These are phyloP conservation scores for Malassezia slooffiae DNA, from an alignment of 1,284 basidiomycete genomes.

Conservation along the genomic window DNA sequence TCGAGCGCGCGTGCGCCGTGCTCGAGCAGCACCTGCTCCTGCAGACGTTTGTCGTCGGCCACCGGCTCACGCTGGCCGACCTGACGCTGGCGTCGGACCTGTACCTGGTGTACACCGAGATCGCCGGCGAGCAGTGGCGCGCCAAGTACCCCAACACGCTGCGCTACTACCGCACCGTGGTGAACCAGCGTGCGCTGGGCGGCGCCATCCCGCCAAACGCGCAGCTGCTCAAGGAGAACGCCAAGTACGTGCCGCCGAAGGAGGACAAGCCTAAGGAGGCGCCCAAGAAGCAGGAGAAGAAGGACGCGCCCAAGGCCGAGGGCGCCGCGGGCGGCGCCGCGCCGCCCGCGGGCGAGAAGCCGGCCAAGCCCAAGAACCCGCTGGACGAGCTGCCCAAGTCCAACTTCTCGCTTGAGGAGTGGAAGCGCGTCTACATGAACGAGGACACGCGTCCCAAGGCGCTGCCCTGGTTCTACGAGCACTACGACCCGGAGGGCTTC, in stretches of 20 bases:
- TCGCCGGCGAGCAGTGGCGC: conserved; percentile 35
- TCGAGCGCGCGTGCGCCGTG: conserved; percentile 54
- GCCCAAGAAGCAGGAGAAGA: conserved; percentile 50
- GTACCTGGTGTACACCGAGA: conserved; percentile 14
- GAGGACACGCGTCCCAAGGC: conserved; percentile 59
- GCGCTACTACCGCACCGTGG: conserved; percentile 61
- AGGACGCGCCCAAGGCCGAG: conserved; percentile 12
- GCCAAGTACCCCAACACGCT: conserved; percentile 57
- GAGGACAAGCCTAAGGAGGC: conserved; percentile 47
- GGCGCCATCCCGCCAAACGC: conserved; percentile 47
- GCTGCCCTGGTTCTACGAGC: conserved; percentile 48
- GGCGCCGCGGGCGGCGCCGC: conserved; percentile 53
- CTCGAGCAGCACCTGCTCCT: conserved; percentile 65
- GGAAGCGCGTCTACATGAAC: conserved; percentile 97
- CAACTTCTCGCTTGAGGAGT: conserved; percentile 87
- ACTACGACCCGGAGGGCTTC: conserved; percentile 80
- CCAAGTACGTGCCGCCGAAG: conserved; percentile 62
- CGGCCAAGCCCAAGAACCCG: conserved; percentile 80
- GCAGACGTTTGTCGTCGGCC: conserved; percentile 81
- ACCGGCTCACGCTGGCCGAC: conserved; percentile 89
- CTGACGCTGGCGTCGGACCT: conserved; percentile 56
- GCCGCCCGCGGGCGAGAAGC: conserved; percentile 52
- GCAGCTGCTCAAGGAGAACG: conserved; percentile 60
- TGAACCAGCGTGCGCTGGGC: conserved; percentile 55
- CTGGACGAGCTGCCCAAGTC: conserved; percentile 84